Percentiles rank a stretch among this genome's conserved stretches.
These are phyloP conservation scores for Hyphodiscus hymeniophilus DNA, from an alignment of 495 filamentous ascomycete genomes.

Conservation along the genomic window DNA sequence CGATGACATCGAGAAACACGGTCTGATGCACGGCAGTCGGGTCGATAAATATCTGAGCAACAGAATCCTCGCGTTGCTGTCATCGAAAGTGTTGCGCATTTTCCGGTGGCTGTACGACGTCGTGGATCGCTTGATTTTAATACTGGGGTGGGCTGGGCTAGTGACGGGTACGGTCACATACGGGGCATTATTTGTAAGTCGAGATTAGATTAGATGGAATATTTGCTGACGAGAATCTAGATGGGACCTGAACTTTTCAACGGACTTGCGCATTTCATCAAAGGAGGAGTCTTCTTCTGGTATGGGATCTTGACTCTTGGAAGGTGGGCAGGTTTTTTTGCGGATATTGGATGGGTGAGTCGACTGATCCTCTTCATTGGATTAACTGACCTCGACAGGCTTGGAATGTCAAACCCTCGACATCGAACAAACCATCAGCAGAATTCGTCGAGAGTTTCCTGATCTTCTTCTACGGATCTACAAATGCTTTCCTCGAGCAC, in stretches of 20 bases:
- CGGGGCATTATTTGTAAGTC: conserved; percentile 60
- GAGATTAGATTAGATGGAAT: neutral
- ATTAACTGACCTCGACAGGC: conserved; percentile 34
- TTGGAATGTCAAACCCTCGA: conserved; percentile 77
- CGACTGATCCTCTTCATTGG: conserved; percentile 4
- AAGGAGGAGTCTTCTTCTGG: conserved; percentile 96
- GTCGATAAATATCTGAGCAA: conserved; percentile 15
- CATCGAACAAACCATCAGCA: conserved; percentile 56
- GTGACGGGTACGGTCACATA: conserved; percentile 58
- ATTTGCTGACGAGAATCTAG: conserved; percentile 23
- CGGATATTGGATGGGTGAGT: conserved; percentile 77
- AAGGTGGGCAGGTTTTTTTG: conserved; percentile 85
- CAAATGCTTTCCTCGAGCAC: conserved; percentile 92
- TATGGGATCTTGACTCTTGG: conserved; percentile 84
- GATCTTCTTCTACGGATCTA: conserved; percentile 81
- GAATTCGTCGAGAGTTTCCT: conserved; percentile 85
- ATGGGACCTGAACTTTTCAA: conserved; percentile 62
- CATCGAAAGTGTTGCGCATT: conserved; percentile 38
- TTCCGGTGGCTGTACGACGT: conserved; percentile 49
- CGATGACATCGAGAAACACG: conserved; percentile 25
- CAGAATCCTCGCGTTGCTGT: conserved; percentile 8
- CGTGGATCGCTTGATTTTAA: conserved; percentile 54
- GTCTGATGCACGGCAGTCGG: conserved; percentile 10
- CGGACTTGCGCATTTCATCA: conserved; percentile 88
- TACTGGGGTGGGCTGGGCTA: conserved; percentile 58